Evolutionary conservation across 768 basidiomycete genomes (phyloP).

Genomic region (Boletus huronensis): DNA sequence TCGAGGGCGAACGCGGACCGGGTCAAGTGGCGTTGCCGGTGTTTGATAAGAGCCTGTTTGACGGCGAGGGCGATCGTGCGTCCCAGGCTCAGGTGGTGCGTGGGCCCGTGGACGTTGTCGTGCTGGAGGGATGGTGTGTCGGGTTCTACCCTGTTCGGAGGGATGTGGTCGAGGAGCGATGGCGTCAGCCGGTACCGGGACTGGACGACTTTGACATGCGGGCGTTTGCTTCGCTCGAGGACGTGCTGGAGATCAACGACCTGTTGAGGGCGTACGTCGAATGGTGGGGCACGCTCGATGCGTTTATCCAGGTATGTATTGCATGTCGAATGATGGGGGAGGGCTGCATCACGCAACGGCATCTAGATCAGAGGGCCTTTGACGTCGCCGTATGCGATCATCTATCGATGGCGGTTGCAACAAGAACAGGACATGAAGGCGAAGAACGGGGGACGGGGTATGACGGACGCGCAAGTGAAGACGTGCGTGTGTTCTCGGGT

Average conservation of each 20-base stretch:
- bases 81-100: conserved; percentile 40
- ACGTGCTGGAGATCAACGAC: conserved; percentile 63
- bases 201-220: conserved; percentile 34
- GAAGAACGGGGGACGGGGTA: conserved; percentile 78
- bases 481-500: conserved; percentile 28
- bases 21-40: conserved; percentile 55
- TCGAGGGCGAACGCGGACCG: neutral
- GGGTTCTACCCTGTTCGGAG: conserved; percentile 70
- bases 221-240: conserved; percentile 42
- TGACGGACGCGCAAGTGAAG: conserved; percentile 80
- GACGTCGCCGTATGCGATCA: conserved; percentile 41
- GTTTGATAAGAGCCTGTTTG: conserved; percentile 83
- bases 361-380: conserved; percentile 39
- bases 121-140: conserved; percentile 95
- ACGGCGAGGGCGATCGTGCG: conserved; percentile 82
- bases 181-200: conserved; percentile 35
- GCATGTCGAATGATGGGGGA: neutral
- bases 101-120: conserved; percentile 69
- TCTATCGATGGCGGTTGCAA: conserved; percentile 86
- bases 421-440: conserved; percentile 91
- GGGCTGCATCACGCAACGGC: neutral
- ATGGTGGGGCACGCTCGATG: conserved; percentile 70
- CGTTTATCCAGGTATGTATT: conserved; percentile 60
- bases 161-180: conserved; percentile 51
- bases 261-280: conserved; percentile 54